A percentile compares a stretch with the other conserved stretches of the same genome.
phyloP scores from a whole-genome alignment of 345 rosid species.

The Camelina hispida region DNA sequence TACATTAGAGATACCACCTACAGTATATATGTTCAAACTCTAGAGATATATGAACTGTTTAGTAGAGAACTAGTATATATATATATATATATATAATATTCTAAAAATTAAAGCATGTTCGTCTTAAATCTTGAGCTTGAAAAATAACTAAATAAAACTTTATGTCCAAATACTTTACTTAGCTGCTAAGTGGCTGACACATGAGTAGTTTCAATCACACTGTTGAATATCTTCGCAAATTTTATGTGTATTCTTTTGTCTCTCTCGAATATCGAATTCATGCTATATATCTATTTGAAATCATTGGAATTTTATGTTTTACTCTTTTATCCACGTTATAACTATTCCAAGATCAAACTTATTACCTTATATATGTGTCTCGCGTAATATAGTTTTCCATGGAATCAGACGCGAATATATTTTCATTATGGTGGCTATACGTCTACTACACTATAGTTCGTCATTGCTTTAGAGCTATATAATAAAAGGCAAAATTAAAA shows the following conservation, averaged over 20 bases:
- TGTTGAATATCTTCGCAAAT: not conserved
- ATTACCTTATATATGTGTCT: not conserved
- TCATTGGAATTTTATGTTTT: not conserved
- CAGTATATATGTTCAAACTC: not conserved
- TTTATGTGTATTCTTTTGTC: too few species aligned
- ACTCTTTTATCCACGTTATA: not conserved
- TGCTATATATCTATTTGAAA: not conserved
- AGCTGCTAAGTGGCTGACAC: not conserved
- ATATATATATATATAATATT: not conserved
- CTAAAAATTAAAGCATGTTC: not conserved
- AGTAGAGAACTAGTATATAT: not conserved
- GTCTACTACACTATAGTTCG: slow-evolving; percentile 1
- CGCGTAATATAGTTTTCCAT: not conserved
- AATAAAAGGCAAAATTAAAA: not conserved
- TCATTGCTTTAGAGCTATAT: slow-evolving; percentile 19
- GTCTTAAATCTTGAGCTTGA: not conserved
- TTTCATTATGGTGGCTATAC: slow-evolving; percentile 9
- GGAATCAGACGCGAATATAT: not conserved
- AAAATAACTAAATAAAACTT: not conserved
- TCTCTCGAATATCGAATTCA: not conserved
- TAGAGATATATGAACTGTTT: not conserved
- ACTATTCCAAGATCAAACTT: not conserved
- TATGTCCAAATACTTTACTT: not conserved
- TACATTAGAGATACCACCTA: not conserved
- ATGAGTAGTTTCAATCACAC: not conserved